Conservation (phyloP, 1,284 basidiomycete genomes). For the Cutaneotrichosporon daszewskae region DNA sequence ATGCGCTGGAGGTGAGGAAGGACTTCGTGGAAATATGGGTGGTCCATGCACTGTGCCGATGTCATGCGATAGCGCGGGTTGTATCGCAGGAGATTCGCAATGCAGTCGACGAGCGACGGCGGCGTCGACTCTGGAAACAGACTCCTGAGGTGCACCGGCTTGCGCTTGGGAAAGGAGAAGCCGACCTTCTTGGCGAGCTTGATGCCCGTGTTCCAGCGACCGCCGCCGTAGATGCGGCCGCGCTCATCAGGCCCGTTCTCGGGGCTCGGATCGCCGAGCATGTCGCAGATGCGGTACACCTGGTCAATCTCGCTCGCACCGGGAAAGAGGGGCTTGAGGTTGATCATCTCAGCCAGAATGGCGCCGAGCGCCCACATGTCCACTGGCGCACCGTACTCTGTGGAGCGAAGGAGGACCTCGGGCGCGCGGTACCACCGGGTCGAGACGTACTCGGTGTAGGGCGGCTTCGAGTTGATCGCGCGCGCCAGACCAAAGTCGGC, state of each 20-base stretch:
- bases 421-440: constrained; percentile 99
- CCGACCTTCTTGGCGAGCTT: constrained; percentile 79
- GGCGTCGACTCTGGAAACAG: constrained; percentile 78
- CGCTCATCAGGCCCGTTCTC: constrained; percentile 74
- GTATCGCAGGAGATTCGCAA: constrained; percentile 84
- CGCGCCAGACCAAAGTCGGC: constrained; percentile 97
- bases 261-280: constrained; percentile 84
- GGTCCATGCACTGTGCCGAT: constrained; percentile 76
- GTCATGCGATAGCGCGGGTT: constrained; percentile 82
- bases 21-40: constrained; percentile 73
- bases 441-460: constrained; percentile 98
- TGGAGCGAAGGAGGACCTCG: constrained; percentile 85
- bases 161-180: constrained; percentile 83
- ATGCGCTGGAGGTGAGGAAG: constrained; percentile 51
- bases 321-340: constrained; percentile 93
- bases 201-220: constrained; percentile 77
- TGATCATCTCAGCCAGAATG: constrained; percentile 94
- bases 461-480: constrained; percentile 80
- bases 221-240: constrained; percentile 71
- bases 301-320: constrained; percentile 94
- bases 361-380: constrained; percentile 99
- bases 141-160: constrained; percentile 67
- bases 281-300: constrained; percentile 78
- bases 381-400: constrained; percentile 91
- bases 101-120: constrained; percentile 78